Percentiles rank a stretch among this genome's conserved stretches.
Conservation (phyloP, 768 basidiomycete genomes). For the Punctularia strigosozonata region DNA sequence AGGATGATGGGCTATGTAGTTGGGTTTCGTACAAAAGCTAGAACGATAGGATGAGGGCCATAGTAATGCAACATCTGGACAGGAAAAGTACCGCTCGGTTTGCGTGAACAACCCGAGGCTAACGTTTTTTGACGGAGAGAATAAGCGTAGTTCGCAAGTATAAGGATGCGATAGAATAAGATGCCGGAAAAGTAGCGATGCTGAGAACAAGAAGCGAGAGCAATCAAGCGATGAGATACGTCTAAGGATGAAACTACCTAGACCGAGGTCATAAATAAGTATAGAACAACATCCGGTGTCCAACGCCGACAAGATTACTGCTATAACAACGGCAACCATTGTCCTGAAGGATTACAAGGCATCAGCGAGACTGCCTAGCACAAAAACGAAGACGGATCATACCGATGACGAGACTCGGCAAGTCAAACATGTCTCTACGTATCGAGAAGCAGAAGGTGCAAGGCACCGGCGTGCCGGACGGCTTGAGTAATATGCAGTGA, state of each 20-base stretch:
- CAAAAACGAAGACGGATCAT: slow-evolving; percentile 12
- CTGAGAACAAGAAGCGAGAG: too few species aligned
- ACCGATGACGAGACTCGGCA: slow-evolving; percentile 86
- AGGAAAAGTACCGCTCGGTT: too few species aligned
- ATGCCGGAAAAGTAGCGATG: too few species aligned
- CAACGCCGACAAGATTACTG: slow-evolving; percentile 1
- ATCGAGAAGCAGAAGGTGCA: slow-evolving; percentile 96
- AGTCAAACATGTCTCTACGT: slow-evolving; percentile 82
- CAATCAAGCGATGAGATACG: too few species aligned
- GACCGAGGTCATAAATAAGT: not conserved
- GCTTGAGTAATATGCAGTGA: slow-evolving; percentile 82
- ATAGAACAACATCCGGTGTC: not conserved
- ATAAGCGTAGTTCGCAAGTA: too few species aligned
- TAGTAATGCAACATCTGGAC: too few species aligned
- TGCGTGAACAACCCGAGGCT: too few species aligned
- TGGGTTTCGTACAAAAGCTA: too few species aligned
- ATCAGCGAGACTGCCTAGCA: not conserved
- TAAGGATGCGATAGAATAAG: too few species aligned
- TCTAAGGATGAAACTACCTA: not conserved
- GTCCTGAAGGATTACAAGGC: slow-evolving; percentile 36
- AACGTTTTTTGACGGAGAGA: too few species aligned
- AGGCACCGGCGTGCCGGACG: slow-evolving; percentile 72
- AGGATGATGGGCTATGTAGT: too few species aligned
- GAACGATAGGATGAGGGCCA: too few species aligned
- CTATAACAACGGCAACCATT: slow-evolving; percentile 79